phyloP scores from a whole-genome alignment of 164 flowering plant genomes.

The Chloranthus sessilifolius region DNA sequence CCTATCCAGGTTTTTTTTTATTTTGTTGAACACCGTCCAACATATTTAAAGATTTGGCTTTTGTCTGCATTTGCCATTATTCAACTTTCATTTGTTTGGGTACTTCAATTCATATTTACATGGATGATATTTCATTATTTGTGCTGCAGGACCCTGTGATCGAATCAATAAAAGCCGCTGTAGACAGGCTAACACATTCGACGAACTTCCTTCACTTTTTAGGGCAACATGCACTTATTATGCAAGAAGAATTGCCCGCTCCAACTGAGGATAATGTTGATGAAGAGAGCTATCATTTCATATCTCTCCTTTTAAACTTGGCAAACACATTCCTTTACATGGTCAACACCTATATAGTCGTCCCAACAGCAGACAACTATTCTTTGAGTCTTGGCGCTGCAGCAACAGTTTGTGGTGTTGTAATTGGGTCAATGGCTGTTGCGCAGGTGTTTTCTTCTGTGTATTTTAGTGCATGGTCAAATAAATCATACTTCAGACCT shows the following conservation, averaged over 20 bases:
- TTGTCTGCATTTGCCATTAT: not conserved
- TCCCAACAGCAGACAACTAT: conserved; percentile 57
- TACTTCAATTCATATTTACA: not conserved
- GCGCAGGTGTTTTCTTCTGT: conserved; percentile 60
- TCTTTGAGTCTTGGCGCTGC: conserved; percentile 60
- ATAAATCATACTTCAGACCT: conserved; percentile 55
- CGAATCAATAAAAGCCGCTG: conserved; percentile 42
- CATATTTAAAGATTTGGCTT: not conserved
- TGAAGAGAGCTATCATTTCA: conserved; percentile 38
- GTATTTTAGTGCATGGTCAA: conserved; percentile 68
- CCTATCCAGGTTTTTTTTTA: conserved; percentile 23
- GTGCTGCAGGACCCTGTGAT: conserved; percentile 45
- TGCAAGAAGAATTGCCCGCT: conserved; percentile 42
- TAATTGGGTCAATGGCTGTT: conserved; percentile 64
- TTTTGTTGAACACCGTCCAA: not conserved
- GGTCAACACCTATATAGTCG: conserved; percentile 56
- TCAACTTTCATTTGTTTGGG: conserved; percentile 2
- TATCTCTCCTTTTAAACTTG: conserved; percentile 51
- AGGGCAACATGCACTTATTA: conserved; percentile 53
- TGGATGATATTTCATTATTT: not conserved
- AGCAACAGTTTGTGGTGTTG: conserved; percentile 55
- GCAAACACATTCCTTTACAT: conserved; percentile 52
- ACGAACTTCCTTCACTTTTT: conserved; percentile 45
- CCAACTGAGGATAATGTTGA: conserved; percentile 28
- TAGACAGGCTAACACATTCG: conserved; percentile 44